Base-by-base conservation (phyloP, 306 rosid genomes). In the Lathyrus aphaca region DNA sequence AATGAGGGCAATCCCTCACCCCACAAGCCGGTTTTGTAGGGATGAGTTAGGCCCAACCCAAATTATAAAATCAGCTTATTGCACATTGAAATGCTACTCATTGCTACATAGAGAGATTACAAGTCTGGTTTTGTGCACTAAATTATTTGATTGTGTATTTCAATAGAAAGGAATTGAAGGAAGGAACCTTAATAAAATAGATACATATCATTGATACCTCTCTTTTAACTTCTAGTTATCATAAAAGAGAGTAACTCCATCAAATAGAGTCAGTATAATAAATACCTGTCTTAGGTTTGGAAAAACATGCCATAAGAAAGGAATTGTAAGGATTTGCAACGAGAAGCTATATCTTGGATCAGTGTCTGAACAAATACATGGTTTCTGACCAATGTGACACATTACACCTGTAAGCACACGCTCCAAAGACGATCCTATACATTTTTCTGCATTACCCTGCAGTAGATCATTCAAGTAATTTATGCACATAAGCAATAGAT, bases 261-360 rank as follows among this genome's bases (percentile, higher is more conserved):
- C 59, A 67, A 71, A 50, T 42, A 30, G 49, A 64, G 48, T 42
- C 66, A 25, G 53, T 35, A 51, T 19, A 23, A 53, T 18, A 58
- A 11, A 69, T 84, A 92, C 98, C 96, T 88, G 91, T 82, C 81
- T 82, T 67, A 90, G 78, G 80, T 78, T 72, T 9, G 96, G 94
- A 77, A 94, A 86, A 79, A 77, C 77, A 77, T 78, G 83, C 98
- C 98, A 94, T 74, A 90, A 44, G 80, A 86, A 87, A 74, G 97
- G 96, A 84, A 94, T 53, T 19, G 96, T 88, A 73, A 94, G 90
- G 83, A 94, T 94, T 79, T 94, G 99, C 48, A 85, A 80, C 45
- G 91, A 87, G 85, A 94, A 88, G 78, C 96, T 88, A 89, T 86
- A 86, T 68, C 72, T 81, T 66, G 86, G 80, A 81, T 89, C 86